phyloP scores from a whole-genome alignment of 2,329 filamentous ascomycete genomes.

The Fusarium camptoceras region DNA sequence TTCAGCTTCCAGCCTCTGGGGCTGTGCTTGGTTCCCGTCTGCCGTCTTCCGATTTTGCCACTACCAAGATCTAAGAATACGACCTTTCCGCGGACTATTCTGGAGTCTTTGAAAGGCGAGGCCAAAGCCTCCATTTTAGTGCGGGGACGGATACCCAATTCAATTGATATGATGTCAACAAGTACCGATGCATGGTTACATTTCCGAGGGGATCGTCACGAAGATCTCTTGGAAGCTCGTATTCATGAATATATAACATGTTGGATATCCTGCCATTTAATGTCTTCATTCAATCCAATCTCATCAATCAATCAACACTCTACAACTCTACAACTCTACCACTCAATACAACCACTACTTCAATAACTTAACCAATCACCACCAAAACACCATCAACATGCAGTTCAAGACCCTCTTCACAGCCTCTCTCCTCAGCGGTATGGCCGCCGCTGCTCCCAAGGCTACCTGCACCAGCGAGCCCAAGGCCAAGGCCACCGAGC shows the following conservation, averaged over 20 bases:
- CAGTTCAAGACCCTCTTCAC: conserved; percentile 44
- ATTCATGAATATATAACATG: conserved; percentile 22
- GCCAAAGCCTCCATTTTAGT: no score
- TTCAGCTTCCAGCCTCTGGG: not conserved
- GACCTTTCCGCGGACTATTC: not conserved
- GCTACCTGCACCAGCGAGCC: conserved; percentile 29
- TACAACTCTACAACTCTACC: no score
- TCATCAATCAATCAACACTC: not conserved
- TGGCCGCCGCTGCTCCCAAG: conserved; percentile 25
- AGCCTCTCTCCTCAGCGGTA: conserved; percentile 26
- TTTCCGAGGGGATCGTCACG: conserved; percentile 30
- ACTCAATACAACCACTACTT: not conserved
- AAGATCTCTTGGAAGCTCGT: conserved; percentile 29
- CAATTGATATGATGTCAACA: conserved; percentile 36
- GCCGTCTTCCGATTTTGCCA: not conserved
- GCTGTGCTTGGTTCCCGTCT: conserved; percentile 2
- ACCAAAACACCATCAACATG: conserved; percentile 28
- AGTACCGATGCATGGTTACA: conserved; percentile 14
- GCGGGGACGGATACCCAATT: not conserved
- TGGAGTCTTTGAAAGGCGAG: no score
- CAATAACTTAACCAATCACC: not conserved
- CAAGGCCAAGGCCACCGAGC: not conserved
- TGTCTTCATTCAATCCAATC: not conserved
- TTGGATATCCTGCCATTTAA: not conserved
- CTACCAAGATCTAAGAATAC: not conserved